These are phyloP conservation scores for Kodamaea derodonti DNA, from an alignment of 1,139 yeast species.

Conservation along the genomic window DNA sequence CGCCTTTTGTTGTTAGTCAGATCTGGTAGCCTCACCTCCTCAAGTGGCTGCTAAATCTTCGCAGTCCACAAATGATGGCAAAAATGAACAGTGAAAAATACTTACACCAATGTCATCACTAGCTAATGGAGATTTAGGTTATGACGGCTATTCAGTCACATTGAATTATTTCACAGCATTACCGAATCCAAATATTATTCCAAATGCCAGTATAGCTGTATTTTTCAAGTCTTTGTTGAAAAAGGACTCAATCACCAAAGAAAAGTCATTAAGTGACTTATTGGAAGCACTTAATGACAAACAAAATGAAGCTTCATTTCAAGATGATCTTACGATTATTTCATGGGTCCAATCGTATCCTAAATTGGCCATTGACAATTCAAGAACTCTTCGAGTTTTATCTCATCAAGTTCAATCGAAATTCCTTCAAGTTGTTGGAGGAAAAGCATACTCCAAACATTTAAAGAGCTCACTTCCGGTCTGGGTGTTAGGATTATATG, in stretches of 20 bases:
- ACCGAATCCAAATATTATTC: slow-evolving; percentile 64
- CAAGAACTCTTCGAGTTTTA: slow-evolving; percentile 56
- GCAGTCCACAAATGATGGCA: neutral
- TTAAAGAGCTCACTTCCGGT: slow-evolving; percentile 68
- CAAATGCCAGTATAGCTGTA: slow-evolving; percentile 56
- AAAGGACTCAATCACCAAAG: slow-evolving; percentile 79
- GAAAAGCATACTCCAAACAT: slow-evolving; percentile 55
- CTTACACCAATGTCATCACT: neutral
- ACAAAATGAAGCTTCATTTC: slow-evolving; percentile 13
- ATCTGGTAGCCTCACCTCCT: no score
- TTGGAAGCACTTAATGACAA: slow-evolving; percentile 8
- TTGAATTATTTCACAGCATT: slow-evolving; percentile 73
- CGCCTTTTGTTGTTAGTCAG: no score
- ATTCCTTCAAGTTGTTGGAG: slow-evolving; percentile 51
- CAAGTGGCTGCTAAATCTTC: no score
- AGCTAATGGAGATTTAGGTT: slow-evolving; percentile 30
- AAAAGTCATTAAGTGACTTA: slow-evolving; percentile 68
- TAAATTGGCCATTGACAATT: slow-evolving; percentile 67
- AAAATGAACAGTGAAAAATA: neutral
- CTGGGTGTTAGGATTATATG: slow-evolving; percentile 70
- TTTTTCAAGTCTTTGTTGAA: slow-evolving; percentile 72
- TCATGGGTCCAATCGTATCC: slow-evolving; percentile 85
- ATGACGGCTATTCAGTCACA: slow-evolving; percentile 64
- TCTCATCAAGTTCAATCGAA: slow-evolving; percentile 64
- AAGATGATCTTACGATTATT: slow-evolving; percentile 48